Percentiles rank a stretch among this genome's conserved stretches.
Conservation (phyloP, 192 early-diverging fungal genomes). For the Martensiomyces pterosporus region DNA sequence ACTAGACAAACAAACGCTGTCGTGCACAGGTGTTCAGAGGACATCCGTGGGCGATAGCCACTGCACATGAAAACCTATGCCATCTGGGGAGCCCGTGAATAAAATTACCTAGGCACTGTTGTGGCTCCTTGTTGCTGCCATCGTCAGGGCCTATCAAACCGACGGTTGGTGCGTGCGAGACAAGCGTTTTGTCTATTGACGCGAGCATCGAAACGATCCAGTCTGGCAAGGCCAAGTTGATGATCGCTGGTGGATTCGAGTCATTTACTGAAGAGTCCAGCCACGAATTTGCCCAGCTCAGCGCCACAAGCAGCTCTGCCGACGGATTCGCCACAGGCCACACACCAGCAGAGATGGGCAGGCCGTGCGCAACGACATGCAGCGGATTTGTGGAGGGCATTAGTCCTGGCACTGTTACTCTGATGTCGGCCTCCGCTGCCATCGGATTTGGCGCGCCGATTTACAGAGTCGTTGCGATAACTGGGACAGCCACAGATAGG, state of each 20-base stretch:
- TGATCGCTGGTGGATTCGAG: slow-evolving; percentile 90
- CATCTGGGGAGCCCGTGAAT: no score
- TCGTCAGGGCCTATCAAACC: slow-evolving; percentile 83
- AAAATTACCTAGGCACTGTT: no score
- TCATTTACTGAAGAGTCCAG: slow-evolving; percentile 81
- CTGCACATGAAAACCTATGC: no score
- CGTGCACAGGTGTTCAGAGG: no score
- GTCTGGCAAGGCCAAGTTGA: slow-evolving; percentile 88
- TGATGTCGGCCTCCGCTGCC: slow-evolving; percentile 83
- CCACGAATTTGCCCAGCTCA: no score
- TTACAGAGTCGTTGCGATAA: slow-evolving; percentile 79
- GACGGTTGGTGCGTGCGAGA: slow-evolving; percentile 83
- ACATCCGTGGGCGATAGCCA: no score
- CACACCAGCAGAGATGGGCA: slow-evolving; percentile 83
- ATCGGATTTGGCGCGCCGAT: slow-evolving; percentile 87
- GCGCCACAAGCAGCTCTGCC: slow-evolving; percentile 80
- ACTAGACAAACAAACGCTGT: no score
- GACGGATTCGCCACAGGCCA: slow-evolving; percentile 81
- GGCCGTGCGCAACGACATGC: slow-evolving; percentile 79
- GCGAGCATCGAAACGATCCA: slow-evolving; percentile 89
- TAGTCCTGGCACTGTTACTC: slow-evolving; percentile 79
- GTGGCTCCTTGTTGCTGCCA: no score
- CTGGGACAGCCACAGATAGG: slow-evolving; percentile 89
- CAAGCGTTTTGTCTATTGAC: slow-evolving; percentile 83
- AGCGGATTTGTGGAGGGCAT: slow-evolving; percentile 90